phyloP scores from a whole-genome alignment of 2,329 filamentous ascomycete species.

The Colletotrichum destructivum region DNA sequence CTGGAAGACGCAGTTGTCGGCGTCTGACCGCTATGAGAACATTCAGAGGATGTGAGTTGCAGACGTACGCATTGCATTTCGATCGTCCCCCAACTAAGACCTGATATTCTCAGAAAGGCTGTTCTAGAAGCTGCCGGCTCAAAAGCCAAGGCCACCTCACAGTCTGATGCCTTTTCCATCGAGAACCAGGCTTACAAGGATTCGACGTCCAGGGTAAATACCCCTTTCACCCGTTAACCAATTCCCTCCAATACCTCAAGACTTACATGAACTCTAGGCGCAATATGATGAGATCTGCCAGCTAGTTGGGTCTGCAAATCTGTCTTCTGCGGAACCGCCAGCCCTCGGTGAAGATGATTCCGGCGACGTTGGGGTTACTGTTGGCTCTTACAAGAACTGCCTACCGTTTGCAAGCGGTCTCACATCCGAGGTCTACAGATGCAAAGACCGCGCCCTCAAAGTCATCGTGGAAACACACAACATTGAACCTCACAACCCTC shows the following conservation, averaged over 20 bases:
- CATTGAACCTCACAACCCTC: conserved; percentile 85
- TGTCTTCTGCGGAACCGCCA: conserved; percentile 16
- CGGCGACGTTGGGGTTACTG: conserved; percentile 57
- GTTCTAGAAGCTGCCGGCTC: conserved; percentile 35
- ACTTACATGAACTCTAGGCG: conserved; percentile 15
- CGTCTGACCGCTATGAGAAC: conserved; percentile 73
- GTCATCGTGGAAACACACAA: conserved; percentile 83
- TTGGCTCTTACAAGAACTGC: conserved; percentile 70
- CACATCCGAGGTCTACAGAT: conserved; percentile 87
- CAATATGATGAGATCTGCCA: conserved; percentile 60
- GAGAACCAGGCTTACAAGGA: conserved; percentile 43
- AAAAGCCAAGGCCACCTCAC: conserved; percentile 31
- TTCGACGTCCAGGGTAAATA: conserved; percentile 34
- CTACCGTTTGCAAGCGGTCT: conserved; percentile 75
- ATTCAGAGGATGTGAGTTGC: conserved; percentile 75
- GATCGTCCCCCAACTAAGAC: not conserved
- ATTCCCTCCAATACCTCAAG: too few species aligned
- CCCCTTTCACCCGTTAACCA: not conserved
- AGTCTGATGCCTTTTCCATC: conserved; percentile 41
- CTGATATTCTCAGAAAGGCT: conserved; percentile 20
- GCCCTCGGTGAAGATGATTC: conserved; percentile 10
- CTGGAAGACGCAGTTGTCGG: conserved; percentile 69
- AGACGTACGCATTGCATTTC: not conserved
- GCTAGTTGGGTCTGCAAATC: conserved; percentile 45
- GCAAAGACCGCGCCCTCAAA: conserved; percentile 79